Base-by-base conservation (phyloP, 352 stramenopile species). In the Salisapilia sapeloensis region DNA sequence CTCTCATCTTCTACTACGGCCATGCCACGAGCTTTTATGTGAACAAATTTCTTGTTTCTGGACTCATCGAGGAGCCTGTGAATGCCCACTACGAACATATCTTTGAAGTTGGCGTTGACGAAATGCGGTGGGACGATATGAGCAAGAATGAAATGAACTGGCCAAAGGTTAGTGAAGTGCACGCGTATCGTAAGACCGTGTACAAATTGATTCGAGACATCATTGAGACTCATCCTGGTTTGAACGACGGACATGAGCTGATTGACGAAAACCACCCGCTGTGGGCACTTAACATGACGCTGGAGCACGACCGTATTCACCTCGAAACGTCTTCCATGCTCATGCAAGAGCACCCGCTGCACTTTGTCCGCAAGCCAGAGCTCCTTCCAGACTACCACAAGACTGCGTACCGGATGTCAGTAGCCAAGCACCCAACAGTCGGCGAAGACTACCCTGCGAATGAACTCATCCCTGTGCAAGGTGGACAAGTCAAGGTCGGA, bases 41-140 rank as follows among this genome's bases (percentile, higher is more conserved):
- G 35, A 98, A 98, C 65, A 98, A 98, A 53, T 74, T 97, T 20
- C 67, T 91, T 27, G 74, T 97, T 6, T 70, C 84, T 16, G 87
- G 86, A 0, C 72, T 97, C 13, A 50, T 97, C 13, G 29, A 54
- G 1, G 69, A 74, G 31, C 72, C 84, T 5, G 67, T 97, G 23
- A 92, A 97, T 42, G 44, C 80, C 3, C 80, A 95, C 50, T 96
- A 96, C 43, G 91, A 98, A 58, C 77, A 90, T 28, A 71, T 98
- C 35, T 97, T 97, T 40, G 91, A 97, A 47, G 87, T 96, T 27
- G 93, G 93, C 34, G 93, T 98, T 11, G 93, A 98, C 48, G 93
- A 98, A 52, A 98, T 98, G 93, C 70, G 87, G 19, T 98, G 93
- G 93, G 93, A 98, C 53, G 92, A 98, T 54, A 96, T 98, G 81